A percentile compares a stretch with the other conserved stretches of the same genome.
These are phyloP conservation scores for Paradendryphiella salina DNA, from an alignment of 2,329 filamentous ascomycete species.

Conservation along the genomic window DNA sequence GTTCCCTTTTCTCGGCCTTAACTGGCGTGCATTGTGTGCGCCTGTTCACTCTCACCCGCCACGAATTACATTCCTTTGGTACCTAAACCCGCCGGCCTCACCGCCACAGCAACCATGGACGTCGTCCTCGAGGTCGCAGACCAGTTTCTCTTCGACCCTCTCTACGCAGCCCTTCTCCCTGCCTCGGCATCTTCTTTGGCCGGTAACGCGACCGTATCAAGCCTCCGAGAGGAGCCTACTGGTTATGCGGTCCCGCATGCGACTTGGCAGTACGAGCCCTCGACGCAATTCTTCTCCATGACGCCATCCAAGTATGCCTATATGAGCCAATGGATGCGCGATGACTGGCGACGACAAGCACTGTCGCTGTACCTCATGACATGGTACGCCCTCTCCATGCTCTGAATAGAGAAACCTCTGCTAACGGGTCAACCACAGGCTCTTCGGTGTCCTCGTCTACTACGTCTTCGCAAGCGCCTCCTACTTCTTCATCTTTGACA, in stretches of 20 bases:
- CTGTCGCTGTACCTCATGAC: slow-evolving; percentile 80
- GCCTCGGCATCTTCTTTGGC: slow-evolving; percentile 50
- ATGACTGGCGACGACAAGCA: slow-evolving; percentile 75
- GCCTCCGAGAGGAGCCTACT: slow-evolving; percentile 48
- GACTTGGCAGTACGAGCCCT: slow-evolving; percentile 70
- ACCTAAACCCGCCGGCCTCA: slow-evolving; percentile 22
- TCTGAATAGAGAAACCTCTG: neutral
- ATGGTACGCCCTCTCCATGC: slow-evolving; percentile 61
- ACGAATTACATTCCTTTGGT: slow-evolving; percentile 27
- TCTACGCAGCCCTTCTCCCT: slow-evolving; percentile 75
- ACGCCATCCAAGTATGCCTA: slow-evolving; percentile 76
- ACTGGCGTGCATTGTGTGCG: slow-evolving; percentile 1
- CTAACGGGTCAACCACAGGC: slow-evolving; percentile 57
- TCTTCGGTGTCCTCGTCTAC: slow-evolving; percentile 84
- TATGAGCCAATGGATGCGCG: slow-evolving; percentile 73
- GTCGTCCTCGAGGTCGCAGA: slow-evolving; percentile 85
- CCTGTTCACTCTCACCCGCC: slow-evolving; percentile 6
- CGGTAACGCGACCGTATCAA: slow-evolving; percentile 62
- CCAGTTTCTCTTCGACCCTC: slow-evolving; percentile 76
- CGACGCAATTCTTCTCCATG: slow-evolving; percentile 70
- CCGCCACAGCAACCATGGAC: slow-evolving; percentile 66
- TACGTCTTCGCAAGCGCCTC: slow-evolving; percentile 81
- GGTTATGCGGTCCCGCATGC: slow-evolving; percentile 30
- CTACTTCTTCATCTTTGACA: slow-evolving; percentile 89
- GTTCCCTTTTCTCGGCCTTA: neutral